phyloP scores from a whole-genome alignment of 2,329 filamentous ascomycete genomes.

The Knufia fluminis region DNA sequence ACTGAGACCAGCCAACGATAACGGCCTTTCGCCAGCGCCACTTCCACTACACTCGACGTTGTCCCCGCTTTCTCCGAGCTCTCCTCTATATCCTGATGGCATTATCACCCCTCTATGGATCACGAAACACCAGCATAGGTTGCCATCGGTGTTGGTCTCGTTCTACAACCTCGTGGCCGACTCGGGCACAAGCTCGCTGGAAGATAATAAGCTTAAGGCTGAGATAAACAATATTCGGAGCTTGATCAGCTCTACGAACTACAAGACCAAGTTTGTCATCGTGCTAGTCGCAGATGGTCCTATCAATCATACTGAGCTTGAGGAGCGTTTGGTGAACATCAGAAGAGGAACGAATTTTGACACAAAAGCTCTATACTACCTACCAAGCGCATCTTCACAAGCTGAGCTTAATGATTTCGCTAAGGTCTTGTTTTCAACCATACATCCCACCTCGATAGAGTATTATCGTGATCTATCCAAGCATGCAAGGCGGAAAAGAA shows the following conservation, averaged over 20 bases:
- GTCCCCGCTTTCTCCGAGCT: slow-evolving; percentile 77
- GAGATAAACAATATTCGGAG: slow-evolving; percentile 73
- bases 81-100: slow-evolving; percentile 80
- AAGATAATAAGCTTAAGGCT: slow-evolving; percentile 78
- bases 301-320: slow-evolving; percentile 51
- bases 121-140: slow-evolving; percentile 73
- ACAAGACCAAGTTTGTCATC: slow-evolving; percentile 68
- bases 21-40: slow-evolving; percentile 38
- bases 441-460: slow-evolving; percentile 70
- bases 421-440: slow-evolving; percentile 57
- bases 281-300: slow-evolving; percentile 68
- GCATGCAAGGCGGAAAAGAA: slow-evolving; percentile 79
- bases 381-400: slow-evolving; percentile 63
- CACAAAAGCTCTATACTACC: slow-evolving; percentile 73
- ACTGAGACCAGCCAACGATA: slow-evolving; percentile 37
- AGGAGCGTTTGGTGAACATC: slow-evolving; percentile 71
- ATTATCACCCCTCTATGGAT: slow-evolving; percentile 75
- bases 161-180: slow-evolving; percentile 73
- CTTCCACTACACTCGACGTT: slow-evolving; percentile 77
- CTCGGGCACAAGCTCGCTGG: slow-evolving; percentile 61
- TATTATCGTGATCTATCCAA: slow-evolving; percentile 94
- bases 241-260: slow-evolving; percentile 49
- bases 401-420: slow-evolving; percentile 66
- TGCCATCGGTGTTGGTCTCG: slow-evolving; percentile 71
- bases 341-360: slow-evolving; percentile 72